Evolutionary conservation across 2,329 filamentous ascomycete genomes (phyloP).

Genomic region (Neonectria hederae): DNA sequence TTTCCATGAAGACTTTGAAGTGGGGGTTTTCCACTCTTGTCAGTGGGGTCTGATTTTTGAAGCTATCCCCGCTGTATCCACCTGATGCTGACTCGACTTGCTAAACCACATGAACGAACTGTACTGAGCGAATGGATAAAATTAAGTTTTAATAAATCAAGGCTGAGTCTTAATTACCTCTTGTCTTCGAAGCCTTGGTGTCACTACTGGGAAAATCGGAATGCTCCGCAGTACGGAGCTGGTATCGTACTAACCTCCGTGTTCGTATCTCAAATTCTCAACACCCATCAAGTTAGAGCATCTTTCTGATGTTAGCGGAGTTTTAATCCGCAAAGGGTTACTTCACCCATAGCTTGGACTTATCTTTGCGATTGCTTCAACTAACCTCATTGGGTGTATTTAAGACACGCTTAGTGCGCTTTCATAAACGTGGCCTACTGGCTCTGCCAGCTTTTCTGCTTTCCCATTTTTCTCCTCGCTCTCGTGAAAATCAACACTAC

Average conservation of each 20-base stretch:
- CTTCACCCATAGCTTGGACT: conserved; percentile 21
- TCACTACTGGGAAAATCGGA: not conserved
- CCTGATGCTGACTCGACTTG: no score
- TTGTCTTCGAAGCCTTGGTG: no score
- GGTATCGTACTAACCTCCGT: not conserved
- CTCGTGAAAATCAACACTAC: not conserved
- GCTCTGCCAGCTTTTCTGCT: conserved; percentile 21
- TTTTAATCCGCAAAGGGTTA: conserved; percentile 37
- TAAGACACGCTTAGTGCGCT: conserved; percentile 25
- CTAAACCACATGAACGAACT: no score
- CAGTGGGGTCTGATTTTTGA: no score
- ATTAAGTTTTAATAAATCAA: no score
- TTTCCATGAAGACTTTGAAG: no score
- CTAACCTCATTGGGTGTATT: conserved; percentile 34
- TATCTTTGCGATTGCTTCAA: conserved; percentile 28
- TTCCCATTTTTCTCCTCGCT: conserved; percentile 5
- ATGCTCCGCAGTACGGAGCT: not conserved
- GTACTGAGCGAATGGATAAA: no score
- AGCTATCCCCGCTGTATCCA: no score
- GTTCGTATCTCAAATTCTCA: not conserved
- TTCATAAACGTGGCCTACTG: conserved; percentile 14
- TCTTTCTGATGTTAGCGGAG: not conserved
- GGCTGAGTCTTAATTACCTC: no score
- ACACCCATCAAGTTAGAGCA: not conserved
- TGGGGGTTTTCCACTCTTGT: no score